Conservation (phyloP, 371 early-diverging fungal species). For the Synchytrium microbalum region DNA sequence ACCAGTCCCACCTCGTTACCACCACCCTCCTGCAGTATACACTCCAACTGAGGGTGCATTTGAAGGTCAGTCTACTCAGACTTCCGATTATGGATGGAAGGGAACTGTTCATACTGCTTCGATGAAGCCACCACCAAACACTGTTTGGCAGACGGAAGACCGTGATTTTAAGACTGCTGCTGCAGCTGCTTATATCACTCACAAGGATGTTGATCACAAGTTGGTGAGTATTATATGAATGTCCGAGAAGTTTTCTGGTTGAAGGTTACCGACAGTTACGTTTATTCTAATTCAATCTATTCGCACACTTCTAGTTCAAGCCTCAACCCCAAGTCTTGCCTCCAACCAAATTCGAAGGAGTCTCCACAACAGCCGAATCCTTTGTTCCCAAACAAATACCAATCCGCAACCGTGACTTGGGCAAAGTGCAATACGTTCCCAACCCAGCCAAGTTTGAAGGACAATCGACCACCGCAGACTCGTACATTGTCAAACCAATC, state of each 20-base stretch:
- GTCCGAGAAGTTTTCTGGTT: too few relatives aligned
- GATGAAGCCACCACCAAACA: neutral
- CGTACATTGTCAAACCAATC: neutral
- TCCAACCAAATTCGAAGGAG: neutral
- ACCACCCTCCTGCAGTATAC: neutral
- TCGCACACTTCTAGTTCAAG: neutral
- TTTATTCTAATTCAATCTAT: neutral
- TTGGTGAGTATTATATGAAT: neutral
- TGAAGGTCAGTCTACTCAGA: neutral
- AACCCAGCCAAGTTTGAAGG: neutral
- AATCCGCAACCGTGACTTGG: neutral
- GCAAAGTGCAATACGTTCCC: neutral
- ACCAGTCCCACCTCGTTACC: neutral
- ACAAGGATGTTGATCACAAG: neutral
- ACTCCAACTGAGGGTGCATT: neutral
- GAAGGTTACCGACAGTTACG: neutral
- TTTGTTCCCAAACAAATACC: neutral
- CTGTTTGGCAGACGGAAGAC: neutral
- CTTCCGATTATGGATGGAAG: neutral
- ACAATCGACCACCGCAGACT: neutral
- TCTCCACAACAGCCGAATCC: neutral
- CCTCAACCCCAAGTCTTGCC: constrained; percentile 1
- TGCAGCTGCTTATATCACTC: neutral
- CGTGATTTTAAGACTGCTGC: neutral
- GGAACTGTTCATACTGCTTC: neutral